Base-by-base conservation (phyloP, 2,329 filamentous ascomycete species). In the Didymella lethalis region DNA sequence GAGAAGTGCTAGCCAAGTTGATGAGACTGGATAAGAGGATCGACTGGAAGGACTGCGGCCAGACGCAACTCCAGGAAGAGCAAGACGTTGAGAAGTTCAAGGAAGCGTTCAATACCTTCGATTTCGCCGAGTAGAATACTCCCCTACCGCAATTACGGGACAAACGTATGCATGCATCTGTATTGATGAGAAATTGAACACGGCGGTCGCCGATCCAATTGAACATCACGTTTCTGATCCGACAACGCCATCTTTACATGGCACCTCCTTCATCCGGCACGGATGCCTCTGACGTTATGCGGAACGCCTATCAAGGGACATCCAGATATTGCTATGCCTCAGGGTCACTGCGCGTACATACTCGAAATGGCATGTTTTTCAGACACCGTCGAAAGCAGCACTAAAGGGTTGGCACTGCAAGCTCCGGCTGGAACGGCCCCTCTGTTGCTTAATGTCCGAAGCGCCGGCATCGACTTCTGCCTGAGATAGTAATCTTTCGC, bases 1-100 rank as follows among this genome's bases (percentile, higher is more conserved):
- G 96, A 40, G 87, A 88, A 44, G 95, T 97, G 4, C 81, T 98
- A 75, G 94, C 92, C 1, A 97, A 97, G 78, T 81, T 99, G 50
- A 82, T 99, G 49, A 86, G 88, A 2, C 79, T 98, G 45, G 92
- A 97, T 75, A 81, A 86, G 44, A 84, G 95, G n/a, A 80, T 89
- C 51, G 83, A 92, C 65, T 99, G 95, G 95, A 88, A 88, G 75
- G 90, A 96, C 67, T 94, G 92, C 65, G 85, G 83, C 31, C 93
- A 98, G 79, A 85, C 86, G 0, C 82, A 88, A 57, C 86, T 86
- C 11, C 92, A 97, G 66, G 95, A 98, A 80, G 88, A 85, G 54
- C 82, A 83, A 44, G 93, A 98, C 75, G 91, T 90, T 2, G 85
- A 87, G 53, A 86, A 85, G 10, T 96, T 98, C 77, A 93, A 94